phyloP scores from a whole-genome alignment of 192 early-diverging fungal species.

The Spizellomyces sp. region DNA sequence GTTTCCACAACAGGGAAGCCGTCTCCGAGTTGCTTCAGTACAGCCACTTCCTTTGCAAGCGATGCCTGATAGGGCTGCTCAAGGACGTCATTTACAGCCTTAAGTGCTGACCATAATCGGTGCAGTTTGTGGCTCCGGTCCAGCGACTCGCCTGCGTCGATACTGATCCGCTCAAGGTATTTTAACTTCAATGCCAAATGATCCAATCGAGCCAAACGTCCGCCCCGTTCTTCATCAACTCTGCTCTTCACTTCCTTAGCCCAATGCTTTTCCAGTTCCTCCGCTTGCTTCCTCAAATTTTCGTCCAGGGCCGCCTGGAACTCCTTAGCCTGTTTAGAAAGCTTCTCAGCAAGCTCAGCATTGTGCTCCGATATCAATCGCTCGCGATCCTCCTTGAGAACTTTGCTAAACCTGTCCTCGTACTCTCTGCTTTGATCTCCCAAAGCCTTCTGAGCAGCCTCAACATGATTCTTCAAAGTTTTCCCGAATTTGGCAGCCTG shows the following conservation, averaged over 20 bases:
- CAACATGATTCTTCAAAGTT: conserved; percentile 44
- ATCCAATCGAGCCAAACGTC: conserved; percentile 84
- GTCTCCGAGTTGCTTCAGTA: conserved; percentile 56
- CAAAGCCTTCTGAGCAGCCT: conserved; percentile 57
- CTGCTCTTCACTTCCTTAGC: conserved; percentile 72
- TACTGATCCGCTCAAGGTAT: conserved; percentile 67
- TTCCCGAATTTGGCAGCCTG: conserved; percentile 50
- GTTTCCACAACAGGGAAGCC: conserved; percentile 52
- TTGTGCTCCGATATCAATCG: conserved; percentile 54
- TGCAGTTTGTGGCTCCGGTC: conserved; percentile 65
- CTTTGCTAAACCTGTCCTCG: conserved; percentile 46
- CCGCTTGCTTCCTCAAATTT: conserved; percentile 67
- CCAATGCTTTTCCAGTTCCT: conserved; percentile 71
- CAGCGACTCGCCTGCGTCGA: conserved; percentile 70
- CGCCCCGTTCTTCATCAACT: conserved; percentile 89
- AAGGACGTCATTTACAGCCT: conserved; percentile 61
- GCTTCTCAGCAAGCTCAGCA: conserved; percentile 40
- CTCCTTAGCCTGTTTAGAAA: conserved; percentile 39
- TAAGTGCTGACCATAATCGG: conserved; percentile 65
- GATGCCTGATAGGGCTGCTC: conserved; percentile 46
- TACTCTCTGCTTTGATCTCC: conserved; percentile 57
- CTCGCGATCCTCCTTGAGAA: conserved; percentile 49
- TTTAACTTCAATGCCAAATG: conserved; percentile 77
- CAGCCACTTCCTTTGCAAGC: conserved; percentile 72
- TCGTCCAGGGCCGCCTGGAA: conserved; percentile 58